Evolutionary conservation across 73 alveolate species (phyloP).

Genomic region (Paraurostyla sp.): DNA sequence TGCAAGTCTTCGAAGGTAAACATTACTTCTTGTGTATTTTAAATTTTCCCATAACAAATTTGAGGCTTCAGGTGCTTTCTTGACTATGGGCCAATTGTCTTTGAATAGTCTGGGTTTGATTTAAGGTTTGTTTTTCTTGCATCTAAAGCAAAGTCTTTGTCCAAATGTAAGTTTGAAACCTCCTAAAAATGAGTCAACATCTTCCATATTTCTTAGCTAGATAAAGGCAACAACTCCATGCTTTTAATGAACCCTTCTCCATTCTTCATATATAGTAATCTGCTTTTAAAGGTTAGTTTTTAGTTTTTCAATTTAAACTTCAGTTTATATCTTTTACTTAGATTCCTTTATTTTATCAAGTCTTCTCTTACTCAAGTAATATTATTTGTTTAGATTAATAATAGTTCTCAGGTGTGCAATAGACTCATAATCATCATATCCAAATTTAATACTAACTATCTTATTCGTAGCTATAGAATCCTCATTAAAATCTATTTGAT

Average conservation of each 20-base stretch:
- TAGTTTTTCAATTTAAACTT: neutral
- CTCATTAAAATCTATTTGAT: neutral
- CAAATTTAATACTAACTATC: slow-evolving; percentile 27
- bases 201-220: slow-evolving; percentile 6
- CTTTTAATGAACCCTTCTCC: neutral
- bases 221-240: slow-evolving; percentile 17
- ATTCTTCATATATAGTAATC: neutral
- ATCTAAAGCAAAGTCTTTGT: slow-evolving; percentile 11
- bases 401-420: neutral
- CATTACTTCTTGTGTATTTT: neutral
- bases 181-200: neutral
- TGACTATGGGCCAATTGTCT: slow-evolving; percentile 40
- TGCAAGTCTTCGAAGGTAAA: slow-evolving; percentile 30
- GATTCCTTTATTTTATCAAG: neutral
- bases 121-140: neutral
- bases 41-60: slow-evolving; percentile 70
- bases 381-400: neutral
- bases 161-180: neutral
- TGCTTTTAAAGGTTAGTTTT: neutral
- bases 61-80: slow-evolving; percentile 60
- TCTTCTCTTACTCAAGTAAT: neutral
- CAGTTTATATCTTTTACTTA: neutral
- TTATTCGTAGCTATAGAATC: slow-evolving; percentile 15
- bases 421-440: slow-evolving; percentile 36
- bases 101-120: slow-evolving; percentile 13